Conservation (phyloP, 2,329 filamentous ascomycete species). For the Talaromyces rugulosus region DNA sequence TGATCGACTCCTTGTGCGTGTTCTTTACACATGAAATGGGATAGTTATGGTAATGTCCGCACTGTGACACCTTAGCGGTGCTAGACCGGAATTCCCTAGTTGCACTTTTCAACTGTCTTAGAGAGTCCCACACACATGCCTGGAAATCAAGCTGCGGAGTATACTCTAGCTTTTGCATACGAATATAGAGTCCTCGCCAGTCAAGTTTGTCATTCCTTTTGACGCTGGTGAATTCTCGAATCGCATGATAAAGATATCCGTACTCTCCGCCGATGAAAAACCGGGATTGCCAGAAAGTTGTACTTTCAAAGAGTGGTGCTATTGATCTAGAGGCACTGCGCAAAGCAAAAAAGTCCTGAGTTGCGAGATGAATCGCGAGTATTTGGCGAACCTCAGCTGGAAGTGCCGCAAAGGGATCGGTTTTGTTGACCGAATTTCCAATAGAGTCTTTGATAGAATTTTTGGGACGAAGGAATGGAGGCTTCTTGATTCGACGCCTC, state of each 20-base stretch:
- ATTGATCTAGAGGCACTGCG: conserved; percentile 11
- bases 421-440: not conserved
- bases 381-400: conserved; percentile 10
- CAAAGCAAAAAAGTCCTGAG: conserved; percentile 6
- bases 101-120: not conserved
- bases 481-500: not conserved
- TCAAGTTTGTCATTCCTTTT: not conserved
- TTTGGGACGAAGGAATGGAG: not conserved
- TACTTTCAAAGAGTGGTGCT: conserved; percentile 6
- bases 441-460: not conserved
- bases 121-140: not conserved
- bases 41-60: not conserved
- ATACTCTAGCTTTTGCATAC: not conserved
- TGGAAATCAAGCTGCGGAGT: not conserved
- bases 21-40: not conserved
- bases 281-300: conserved; percentile 12
- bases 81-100: not conserved
- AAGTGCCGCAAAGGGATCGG: not conserved
- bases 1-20: not conserved
- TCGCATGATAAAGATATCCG: not conserved
- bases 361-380: conserved; percentile 7
- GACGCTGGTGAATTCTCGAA: not conserved
- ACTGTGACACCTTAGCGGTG: not conserved
- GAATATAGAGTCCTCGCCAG: not conserved
- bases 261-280: conserved; percentile 10